Conservation (phyloP, 1,284 basidiomycete species). For the Erythrobasidium hasegawianum region DNA sequence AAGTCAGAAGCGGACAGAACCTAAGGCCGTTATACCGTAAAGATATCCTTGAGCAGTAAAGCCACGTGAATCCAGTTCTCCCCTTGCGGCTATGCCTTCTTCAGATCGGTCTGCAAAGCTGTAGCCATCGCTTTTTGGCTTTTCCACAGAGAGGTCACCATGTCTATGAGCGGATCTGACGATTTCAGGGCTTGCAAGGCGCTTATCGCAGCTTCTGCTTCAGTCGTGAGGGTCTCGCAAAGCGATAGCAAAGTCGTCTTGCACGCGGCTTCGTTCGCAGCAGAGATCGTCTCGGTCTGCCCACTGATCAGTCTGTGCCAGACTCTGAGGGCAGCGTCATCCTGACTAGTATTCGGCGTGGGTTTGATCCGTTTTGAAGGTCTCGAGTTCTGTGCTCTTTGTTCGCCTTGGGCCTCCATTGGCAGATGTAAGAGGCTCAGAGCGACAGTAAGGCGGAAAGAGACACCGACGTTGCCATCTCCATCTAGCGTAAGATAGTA, state of each 20-base stretch:
- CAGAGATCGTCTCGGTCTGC: slow-evolving; percentile 35
- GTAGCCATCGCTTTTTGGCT: too few relatives aligned
- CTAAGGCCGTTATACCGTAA: too few relatives aligned
- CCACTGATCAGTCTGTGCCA: slow-evolving; percentile 35
- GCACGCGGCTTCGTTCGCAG: slow-evolving; percentile 33
- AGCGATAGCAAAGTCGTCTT: slow-evolving; percentile 4
- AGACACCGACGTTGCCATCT: slow-evolving; percentile 31
- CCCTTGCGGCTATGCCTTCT: too few relatives aligned
- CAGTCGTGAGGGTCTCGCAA: not conserved
- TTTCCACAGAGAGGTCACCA: slow-evolving; percentile 3
- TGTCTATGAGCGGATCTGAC: not conserved
- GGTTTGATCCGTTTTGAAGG: slow-evolving; percentile 3
- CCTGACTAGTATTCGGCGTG: too few relatives aligned
- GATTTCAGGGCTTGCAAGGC: not conserved
- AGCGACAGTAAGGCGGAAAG: slow-evolving; percentile 39
- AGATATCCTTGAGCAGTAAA: too few relatives aligned
- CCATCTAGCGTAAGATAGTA: not conserved
- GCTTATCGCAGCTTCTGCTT: too few relatives aligned
- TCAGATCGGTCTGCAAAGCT: too few relatives aligned
- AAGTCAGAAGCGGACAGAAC: too few relatives aligned
- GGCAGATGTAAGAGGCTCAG: slow-evolving; percentile 39
- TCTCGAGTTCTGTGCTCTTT: not conserved
- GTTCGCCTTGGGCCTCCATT: not conserved
- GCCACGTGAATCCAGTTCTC: too few relatives aligned
- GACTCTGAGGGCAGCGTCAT: not conserved